Evolutionary conservation across 2,329 filamentous ascomycete species (phyloP), one percentile per base, ranked within the genome.

Genomic region (Nannizziopsis barbatae): DNA sequence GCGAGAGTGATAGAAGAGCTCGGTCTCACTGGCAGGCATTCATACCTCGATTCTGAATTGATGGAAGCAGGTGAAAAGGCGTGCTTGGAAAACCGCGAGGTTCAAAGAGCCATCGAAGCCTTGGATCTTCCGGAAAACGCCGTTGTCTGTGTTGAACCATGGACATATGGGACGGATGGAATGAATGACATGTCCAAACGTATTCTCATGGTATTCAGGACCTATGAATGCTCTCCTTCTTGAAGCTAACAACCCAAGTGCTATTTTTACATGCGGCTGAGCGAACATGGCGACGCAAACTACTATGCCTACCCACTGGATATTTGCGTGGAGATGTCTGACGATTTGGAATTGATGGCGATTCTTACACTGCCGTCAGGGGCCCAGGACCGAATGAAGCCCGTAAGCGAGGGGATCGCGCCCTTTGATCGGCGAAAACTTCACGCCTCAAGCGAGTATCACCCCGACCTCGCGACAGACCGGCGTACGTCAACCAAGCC

Each of bases 231-330:
- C 31, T 14, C 4, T 39, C 18, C 33, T 8, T 42, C 39, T 12
- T 43, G 42, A 12, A 38, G 22, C 40, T 50, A n/a, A 55, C 42
- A 5, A 11, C 39, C 39, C 17, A 22, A 62, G 60, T 64, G 57
- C 47, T 63, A 57, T 49, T 68, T 69, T 51, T 70, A 70, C 55
- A 63, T 69, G 60, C 58, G 66, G 3, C 53, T 74, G 0, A 46
- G 62, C 0, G 59, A 66, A 0, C 64, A 74, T 30, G 57, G 60
- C 0, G 73, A 77, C 48, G 69, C 74, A 31, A 79, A 79, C 55
- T 72, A 74, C 58, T 79, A 79, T 54, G 75, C 75, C 3, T 77
- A 77, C 47, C 76, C 76, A 0, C 65, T 79, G 7, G 71, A 76
- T 47, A 64, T 79, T 17, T 71, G 68, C 40, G 71, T 73, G 6